phyloP scores from a whole-genome alignment of 139 green algal genomes.

The Spirogloea muscicola region DNA sequence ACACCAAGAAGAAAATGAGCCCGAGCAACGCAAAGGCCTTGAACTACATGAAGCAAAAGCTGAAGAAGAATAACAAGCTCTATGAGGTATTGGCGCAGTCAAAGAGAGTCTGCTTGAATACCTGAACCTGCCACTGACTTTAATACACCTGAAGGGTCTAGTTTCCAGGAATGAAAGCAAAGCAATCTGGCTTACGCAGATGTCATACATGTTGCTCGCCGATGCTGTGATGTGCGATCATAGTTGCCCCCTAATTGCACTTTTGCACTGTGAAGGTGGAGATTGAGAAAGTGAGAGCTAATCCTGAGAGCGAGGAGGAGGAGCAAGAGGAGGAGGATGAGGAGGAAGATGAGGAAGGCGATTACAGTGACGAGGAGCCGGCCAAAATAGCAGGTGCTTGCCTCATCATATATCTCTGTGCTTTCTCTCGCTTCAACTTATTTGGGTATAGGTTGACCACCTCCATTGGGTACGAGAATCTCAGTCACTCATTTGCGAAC shows the following conservation, averaged over 20 bases:
- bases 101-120: no score
- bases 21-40: slow-evolving; percentile 90
- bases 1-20: slow-evolving; percentile 91
- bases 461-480: no score
- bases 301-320: slow-evolving; percentile 64
- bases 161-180: neutral
- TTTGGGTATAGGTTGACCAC: no score
- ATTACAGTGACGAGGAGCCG: slow-evolving; percentile 36
- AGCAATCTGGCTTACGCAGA: neutral
- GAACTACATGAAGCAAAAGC: slow-evolving; percentile 92
- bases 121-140: no score
- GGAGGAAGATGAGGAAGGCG: slow-evolving; percentile 52
- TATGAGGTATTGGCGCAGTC: no score
- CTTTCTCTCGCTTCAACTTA: no score
- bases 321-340: slow-evolving; percentile 55
- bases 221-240: slow-evolving; percentile 4
- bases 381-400: no score
- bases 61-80: slow-evolving; percentile 89
- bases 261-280: no score
- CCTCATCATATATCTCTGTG: no score
- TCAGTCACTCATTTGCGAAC: no score
- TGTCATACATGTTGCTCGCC: neutral
- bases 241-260: no score
- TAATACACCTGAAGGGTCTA: no score
- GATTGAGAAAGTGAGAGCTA: slow-evolving; percentile 53